Conservation (phyloP, 129 eudicot species). For the Arctium lappa region DNA sequence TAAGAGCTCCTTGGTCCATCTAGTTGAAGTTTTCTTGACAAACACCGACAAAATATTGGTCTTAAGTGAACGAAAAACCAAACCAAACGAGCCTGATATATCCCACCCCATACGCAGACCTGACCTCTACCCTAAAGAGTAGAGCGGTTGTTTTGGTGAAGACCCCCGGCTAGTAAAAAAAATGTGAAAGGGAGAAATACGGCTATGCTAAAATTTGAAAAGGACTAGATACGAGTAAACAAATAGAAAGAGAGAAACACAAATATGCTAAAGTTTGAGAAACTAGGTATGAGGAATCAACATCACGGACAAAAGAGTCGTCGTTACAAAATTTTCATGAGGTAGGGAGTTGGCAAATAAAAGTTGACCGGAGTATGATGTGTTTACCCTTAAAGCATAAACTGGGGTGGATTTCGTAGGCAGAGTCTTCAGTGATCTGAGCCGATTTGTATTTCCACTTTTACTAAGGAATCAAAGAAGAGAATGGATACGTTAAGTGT, state of each 20-base stretch:
- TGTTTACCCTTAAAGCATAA: slow-evolving; percentile 66
- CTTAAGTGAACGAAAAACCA: neutral
- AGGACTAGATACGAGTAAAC: no score
- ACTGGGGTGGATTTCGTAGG: slow-evolving; percentile 95
- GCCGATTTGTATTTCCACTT: slow-evolving; percentile 74
- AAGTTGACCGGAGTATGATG: neutral
- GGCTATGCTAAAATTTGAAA: no score
- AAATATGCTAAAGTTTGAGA: neutral
- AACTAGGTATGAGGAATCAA: neutral
- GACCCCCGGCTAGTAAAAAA: neutral
- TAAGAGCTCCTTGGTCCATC: neutral
- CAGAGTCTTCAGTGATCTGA: slow-evolving; percentile 88
- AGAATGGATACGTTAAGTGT: neutral
- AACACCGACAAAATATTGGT: neutral
- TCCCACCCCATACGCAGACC: no score
- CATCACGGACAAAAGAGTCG: neutral
- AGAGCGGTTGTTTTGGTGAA: no score
- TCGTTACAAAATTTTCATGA: neutral
- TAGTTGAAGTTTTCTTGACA: neutral
- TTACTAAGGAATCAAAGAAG: slow-evolving; percentile 38
- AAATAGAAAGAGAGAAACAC: no score
- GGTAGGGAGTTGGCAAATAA: neutral
- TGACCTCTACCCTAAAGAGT: no score
- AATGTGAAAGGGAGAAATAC: no score
- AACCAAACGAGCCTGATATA: no score